Conservation (phyloP, 495 filamentous ascomycete species). For the Neurospora africana region DNA sequence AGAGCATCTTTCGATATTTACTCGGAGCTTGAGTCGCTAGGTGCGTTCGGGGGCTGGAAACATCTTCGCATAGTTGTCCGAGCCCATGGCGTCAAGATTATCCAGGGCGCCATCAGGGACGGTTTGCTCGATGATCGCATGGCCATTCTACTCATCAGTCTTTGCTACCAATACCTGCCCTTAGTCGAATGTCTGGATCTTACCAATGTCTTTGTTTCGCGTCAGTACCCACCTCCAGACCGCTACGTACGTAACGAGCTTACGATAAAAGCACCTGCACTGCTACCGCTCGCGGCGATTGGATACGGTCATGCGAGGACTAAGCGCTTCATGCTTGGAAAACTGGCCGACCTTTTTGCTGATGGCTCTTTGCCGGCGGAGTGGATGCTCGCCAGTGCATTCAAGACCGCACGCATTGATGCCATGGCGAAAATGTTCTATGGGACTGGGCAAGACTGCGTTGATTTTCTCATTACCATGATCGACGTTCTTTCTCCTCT, state of each 20-base stretch:
- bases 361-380: conserved; percentile 24
- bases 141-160: conserved; percentile 26
- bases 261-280: conserved; percentile 8
- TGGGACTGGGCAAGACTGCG: conserved; percentile 19
- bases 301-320: conserved; percentile 16
- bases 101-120: conserved; percentile 44
- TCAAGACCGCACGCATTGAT: conserved; percentile 23
- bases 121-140: conserved; percentile 31
- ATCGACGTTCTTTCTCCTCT: conserved; percentile 26
- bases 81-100: conserved; percentile 52
- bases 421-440: conserved; percentile 9
- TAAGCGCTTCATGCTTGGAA: conserved; percentile 21
- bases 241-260: conserved; percentile 19
- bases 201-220: conserved; percentile 20
- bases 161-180: conserved; percentile 30
- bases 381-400: conserved; percentile 35
- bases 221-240: conserved; percentile 28
- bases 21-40: conserved; percentile 53
- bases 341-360: conserved; percentile 25
- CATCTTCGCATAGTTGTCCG: conserved; percentile 54
- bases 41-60: conserved; percentile 51
- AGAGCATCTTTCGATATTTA: conserved; percentile 45
- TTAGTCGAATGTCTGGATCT: conserved; percentile 32
- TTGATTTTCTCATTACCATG: conserved; percentile 24
- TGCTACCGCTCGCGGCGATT: conserved; percentile 20